Percentiles rank a stretch among this genome's conserved stretches.
phyloP scores from a whole-genome alignment of 768 basidiomycete genomes.

The Paxillus involutus region DNA sequence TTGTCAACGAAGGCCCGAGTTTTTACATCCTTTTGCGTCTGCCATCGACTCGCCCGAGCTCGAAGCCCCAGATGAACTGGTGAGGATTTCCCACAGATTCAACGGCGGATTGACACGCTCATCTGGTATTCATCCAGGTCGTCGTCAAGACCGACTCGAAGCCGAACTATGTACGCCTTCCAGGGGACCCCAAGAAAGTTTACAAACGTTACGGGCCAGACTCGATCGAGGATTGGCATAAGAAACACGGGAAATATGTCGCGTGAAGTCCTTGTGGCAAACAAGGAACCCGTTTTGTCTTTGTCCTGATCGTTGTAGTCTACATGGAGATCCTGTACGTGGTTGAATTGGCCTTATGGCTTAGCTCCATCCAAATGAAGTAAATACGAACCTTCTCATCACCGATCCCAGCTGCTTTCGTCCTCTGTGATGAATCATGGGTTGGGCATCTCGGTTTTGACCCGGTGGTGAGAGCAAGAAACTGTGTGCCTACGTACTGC shows the following conservation, averaged over 20 bases:
- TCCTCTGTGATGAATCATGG: no score
- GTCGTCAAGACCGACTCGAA: constrained; percentile 49
- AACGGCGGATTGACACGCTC: neutral
- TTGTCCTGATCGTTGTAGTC: no score
- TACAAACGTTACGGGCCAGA: constrained; percentile 44
- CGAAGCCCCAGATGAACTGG: constrained; percentile 49
- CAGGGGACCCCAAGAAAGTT: constrained; percentile 51
- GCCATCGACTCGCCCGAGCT: constrained; percentile 64
- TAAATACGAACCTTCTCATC: no score
- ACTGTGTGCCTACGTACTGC: no score
- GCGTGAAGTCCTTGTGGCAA: no score
- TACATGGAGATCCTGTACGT: no score
- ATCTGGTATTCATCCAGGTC: constrained; percentile 33
- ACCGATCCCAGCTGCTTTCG: no score
- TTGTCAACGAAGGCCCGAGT: constrained; percentile 50
- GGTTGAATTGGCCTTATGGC: no score
- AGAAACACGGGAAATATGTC: constrained; percentile 45
- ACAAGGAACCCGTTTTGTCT: no score
- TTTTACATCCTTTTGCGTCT: constrained; percentile 67
- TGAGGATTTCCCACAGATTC: constrained; percentile 22
- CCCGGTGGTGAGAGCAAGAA: no score
- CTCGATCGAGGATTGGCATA: constrained; percentile 63
- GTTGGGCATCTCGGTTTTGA: no score
- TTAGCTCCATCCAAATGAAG: no score
- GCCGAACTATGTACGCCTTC: constrained; percentile 61